Base-by-base conservation (phyloP, 495 filamentous ascomycete genomes). In the Parmelia sp. region DNA sequence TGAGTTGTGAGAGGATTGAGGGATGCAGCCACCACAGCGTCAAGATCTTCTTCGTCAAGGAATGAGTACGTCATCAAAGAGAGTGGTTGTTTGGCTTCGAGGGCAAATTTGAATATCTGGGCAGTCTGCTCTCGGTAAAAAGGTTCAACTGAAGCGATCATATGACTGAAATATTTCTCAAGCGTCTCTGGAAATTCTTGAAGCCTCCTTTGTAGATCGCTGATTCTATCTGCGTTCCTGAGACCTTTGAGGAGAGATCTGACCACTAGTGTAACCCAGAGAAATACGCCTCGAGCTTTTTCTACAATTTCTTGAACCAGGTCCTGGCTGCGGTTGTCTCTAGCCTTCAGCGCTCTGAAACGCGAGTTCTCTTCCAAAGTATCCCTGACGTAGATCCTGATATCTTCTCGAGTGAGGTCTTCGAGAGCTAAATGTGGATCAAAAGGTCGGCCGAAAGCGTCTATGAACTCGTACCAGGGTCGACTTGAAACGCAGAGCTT, bases 401-500 rank as follows among this genome's bases (percentile, higher is more conserved):
- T 77, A 56, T 78, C 76, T 1, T 45, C n/a, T 1, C 61, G 35
- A 2, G 73, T 77, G 12, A 74, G 57, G 23, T 76, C 70, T 55
- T 79, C 69, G 4, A 78, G 61, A 25, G 53, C 45, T 5, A 78
- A 62, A 4, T 36, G 44, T 19, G 61, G 42, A 45, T n/a, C n/a
- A n/a, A 23, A 39, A 35, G 61, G 21, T 8, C 47, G 23, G 0
- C 69, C 70, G 49, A 80, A 80, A 0, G 68, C 68, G 57, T 78
- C 73, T 45, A 74, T 64, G 60, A 83, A 83, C 0, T 69, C 71
- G 35, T 75, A 74, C 77, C 76, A 83, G 0, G 80, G 79, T 3
- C 81, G 73, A 60, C 81, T 83, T 11, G 81, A 79, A 5, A 80
- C 63, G 58, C 81, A 83, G 4, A 77, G 23, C 57, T 83, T 84